Conservation (phyloP, 352 stramenopile genomes). For the Aphanomyces invadans region DNA sequence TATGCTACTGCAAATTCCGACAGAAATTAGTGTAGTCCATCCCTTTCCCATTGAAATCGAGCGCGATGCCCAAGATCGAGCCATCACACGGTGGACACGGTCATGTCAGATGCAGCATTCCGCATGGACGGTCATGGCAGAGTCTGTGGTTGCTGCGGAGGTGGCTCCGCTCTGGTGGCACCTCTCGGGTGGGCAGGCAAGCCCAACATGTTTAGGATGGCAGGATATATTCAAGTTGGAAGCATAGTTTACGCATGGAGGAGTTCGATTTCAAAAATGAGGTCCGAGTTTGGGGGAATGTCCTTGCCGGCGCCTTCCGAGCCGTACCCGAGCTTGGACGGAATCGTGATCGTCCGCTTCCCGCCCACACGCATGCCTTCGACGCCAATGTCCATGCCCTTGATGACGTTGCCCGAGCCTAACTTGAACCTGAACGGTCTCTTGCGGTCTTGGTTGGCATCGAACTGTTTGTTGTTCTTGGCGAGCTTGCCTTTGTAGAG, state of each 20-base stretch:
- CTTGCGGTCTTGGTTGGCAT: slow-evolving; percentile 72
- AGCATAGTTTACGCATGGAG: slow-evolving; percentile 15
- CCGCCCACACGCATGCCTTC: slow-evolving; percentile 76
- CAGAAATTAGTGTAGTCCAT: neutral
- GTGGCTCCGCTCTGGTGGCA: too few species aligned
- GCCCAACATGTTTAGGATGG: too few species aligned
- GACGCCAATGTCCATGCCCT: slow-evolving; percentile 94
- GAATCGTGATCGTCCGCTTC: slow-evolving; percentile 92
- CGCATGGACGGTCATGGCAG: too few species aligned
- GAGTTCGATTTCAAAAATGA: slow-evolving; percentile 94
- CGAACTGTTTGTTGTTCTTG: slow-evolving; percentile 79
- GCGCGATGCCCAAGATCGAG: too few species aligned
- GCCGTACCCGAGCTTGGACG: slow-evolving; percentile 92
- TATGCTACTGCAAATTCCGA: too few species aligned
- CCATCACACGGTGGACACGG: too few species aligned
- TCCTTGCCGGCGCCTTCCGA: slow-evolving; percentile 55
- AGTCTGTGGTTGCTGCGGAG: too few species aligned
- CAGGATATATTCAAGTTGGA: too few species aligned
- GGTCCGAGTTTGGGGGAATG: slow-evolving; percentile 88
- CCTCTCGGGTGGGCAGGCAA: too few species aligned
- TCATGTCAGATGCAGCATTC: too few species aligned
- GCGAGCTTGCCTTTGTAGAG: slow-evolving; percentile 69
- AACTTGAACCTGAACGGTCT: slow-evolving; percentile 79
- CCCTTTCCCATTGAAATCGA: too few species aligned
- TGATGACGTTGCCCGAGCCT: slow-evolving; percentile 88